Evolutionary conservation across 1,284 basidiomycete genomes (phyloP).

Genomic region (Leccinum subrobustum): DNA sequence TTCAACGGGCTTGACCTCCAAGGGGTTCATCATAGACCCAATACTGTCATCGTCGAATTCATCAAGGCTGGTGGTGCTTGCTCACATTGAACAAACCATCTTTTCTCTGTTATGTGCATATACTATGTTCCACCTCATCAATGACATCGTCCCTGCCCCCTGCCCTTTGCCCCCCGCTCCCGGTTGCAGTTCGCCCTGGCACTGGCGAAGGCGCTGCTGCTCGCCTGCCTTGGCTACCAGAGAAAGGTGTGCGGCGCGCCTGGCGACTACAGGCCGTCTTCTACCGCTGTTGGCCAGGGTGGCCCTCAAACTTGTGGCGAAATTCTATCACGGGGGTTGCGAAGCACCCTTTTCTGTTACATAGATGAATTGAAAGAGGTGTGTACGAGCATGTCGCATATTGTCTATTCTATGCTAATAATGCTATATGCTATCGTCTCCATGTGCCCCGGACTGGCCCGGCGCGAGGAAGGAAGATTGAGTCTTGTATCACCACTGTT

Average conservation of each 20-base stretch:
- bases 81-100: background rate
- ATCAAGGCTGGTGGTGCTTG: background rate
- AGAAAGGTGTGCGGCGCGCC: no score
- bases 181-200: conserved; percentile 66
- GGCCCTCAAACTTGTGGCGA: no score
- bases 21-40: conserved; percentile 96
- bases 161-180: conserved; percentile 40
- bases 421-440: conserved; percentile 30
- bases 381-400: conserved; percentile 38
- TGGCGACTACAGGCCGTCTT: no score
- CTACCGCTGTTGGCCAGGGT: no score
- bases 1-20: conserved; percentile 96
- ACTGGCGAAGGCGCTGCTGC: conserved; percentile 74
- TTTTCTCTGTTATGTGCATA: background rate
- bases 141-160: conserved; percentile 75
- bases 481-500: conserved; percentile 1
- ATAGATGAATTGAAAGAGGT: conserved; percentile 31
- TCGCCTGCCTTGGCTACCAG: background rate
- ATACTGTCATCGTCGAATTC: conserved; percentile 53
- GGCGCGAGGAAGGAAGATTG: no score
- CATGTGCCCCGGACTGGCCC: background rate
- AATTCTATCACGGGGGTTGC: no score
- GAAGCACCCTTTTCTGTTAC: no score
- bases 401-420: conserved; percentile 33
- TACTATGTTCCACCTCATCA: conserved; percentile 86